Evolutionary conservation across 2,329 filamentous ascomycete species (phyloP), one percentile per base, ranked within the genome.

Genomic region (Coniochaeta pulveracea): DNA sequence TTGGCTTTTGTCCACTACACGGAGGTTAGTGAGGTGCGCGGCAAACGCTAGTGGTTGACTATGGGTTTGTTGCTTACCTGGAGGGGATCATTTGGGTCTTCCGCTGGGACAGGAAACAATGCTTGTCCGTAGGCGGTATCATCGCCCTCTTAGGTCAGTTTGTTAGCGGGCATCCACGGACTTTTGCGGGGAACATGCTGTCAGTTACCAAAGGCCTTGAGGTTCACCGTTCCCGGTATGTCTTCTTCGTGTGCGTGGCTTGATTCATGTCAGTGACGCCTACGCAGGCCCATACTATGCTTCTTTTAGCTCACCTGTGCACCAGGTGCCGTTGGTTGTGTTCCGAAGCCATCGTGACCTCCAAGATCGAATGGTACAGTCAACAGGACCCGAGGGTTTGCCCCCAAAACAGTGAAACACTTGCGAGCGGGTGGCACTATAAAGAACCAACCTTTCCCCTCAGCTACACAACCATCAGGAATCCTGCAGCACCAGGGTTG

Each of bases 51-150:
- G n/a, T n/a, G n/a, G n/a, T n/a, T n/a, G n/a, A n/a, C n/a, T n/a
- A n/a, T n/a, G n/a, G n/a, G n/a, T n/a, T n/a, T n/a, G n/a, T n/a
- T n/a, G 29, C 37, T 11, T 32, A 37, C 37, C 29, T 40, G 38
- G 6, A 73, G 56, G 9, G 70, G 70, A 47, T 76, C 71, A 38
- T 76, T 76, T 1, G 72, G 72, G 42, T 76, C 71, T 35, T 72
- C 63, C 2, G 70, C 66, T 2, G 72, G 72, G 1, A 76, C 71
- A 2, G 72, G 72, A 42, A 67, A 76, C 4, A 76, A 56, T 3
- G 72, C 72, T 47, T 76, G 71, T 15, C 72, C 72, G 37, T 71
- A 70, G 1, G 57, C 69, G 1, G 69, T 70, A 42, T 75, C 70
- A 43, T 75, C 70, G 28, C 69, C 71, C 53, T 74, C 70, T 58